These are phyloP conservation scores for Hypoxylon sp. DNA, from an alignment of 2,329 filamentous ascomycete genomes.

Conservation along the genomic window DNA sequence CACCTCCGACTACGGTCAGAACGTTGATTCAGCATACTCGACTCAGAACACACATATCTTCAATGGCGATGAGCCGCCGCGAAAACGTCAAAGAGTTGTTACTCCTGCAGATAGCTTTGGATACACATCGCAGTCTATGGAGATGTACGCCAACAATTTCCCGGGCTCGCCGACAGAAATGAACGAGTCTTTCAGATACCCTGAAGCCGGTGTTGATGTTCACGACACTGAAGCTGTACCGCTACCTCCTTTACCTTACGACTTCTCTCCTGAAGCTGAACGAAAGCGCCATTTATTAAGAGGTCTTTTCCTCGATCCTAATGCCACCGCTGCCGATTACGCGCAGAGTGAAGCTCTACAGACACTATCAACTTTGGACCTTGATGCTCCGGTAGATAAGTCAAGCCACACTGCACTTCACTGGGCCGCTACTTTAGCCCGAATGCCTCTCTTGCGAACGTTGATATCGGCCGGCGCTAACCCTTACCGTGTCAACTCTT, in stretches of 20 bases:
- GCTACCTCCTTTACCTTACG: slow-evolving; percentile 74
- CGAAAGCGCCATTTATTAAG: slow-evolving; percentile 86
- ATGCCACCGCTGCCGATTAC: slow-evolving; percentile 74
- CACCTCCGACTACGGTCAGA: slow-evolving; percentile 81
- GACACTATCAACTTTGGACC: slow-evolving; percentile 81
- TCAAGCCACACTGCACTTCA: slow-evolving; percentile 92
- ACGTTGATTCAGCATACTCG: slow-evolving; percentile 78
- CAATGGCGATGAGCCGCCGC: slow-evolving; percentile 80
- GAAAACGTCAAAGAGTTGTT: slow-evolving; percentile 79
- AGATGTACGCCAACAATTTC: slow-evolving; percentile 65
- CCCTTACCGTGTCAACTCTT: slow-evolving; percentile 88
- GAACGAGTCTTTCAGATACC: slow-evolving; percentile 83
- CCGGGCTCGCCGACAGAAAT: slow-evolving; percentile 83
- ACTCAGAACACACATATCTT: slow-evolving; percentile 68
- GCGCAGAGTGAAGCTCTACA: slow-evolving; percentile 83
- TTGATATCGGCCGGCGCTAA: slow-evolving; percentile 88
- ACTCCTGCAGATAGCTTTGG: slow-evolving; percentile 72
- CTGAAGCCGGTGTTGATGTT: slow-evolving; percentile 63
- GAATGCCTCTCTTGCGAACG: slow-evolving; percentile 84
- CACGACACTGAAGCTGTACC: slow-evolving; percentile 71
- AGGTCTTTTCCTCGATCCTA: slow-evolving; percentile 84
- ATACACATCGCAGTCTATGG: slow-evolving; percentile 63
- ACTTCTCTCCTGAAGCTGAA: slow-evolving; percentile 76
- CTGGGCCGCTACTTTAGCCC: slow-evolving; percentile 94
- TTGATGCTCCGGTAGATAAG: slow-evolving; percentile 92